A percentile compares a stretch with the other conserved stretches of the same genome.
phyloP scores from a whole-genome alignment of 441 rosid species.

The Euphorbia corollata region DNA sequence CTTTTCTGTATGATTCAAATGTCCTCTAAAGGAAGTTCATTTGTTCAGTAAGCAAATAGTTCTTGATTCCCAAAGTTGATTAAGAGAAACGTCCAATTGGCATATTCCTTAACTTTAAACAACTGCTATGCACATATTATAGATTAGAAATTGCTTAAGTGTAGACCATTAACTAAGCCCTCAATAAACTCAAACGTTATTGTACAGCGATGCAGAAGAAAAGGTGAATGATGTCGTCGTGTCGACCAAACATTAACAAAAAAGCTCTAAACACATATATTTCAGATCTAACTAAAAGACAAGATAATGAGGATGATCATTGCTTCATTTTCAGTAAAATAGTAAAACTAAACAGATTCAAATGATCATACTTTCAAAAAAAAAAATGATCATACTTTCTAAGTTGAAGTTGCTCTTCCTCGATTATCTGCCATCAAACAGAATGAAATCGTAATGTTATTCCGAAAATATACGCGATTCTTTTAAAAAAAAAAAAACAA shows the following conservation, averaged over 20 bases:
- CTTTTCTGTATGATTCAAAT: background rate
- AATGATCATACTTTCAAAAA: too few relatives aligned
- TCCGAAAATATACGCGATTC: background rate
- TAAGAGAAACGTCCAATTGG: background rate
- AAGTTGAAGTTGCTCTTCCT: slow-evolving; percentile 76
- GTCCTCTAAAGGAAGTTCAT: background rate
- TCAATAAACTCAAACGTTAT: background rate
- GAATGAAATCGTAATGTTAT: slow-evolving; percentile 1
- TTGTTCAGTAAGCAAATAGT: background rate
- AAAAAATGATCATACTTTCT: slow-evolving; percentile 63
- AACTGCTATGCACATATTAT: background rate
- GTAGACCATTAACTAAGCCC: background rate
- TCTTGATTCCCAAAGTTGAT: background rate
- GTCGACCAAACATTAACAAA: background rate
- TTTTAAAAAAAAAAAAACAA: background rate
- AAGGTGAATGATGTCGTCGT: background rate
- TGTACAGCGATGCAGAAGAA: background rate
- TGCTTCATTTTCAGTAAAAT: too few relatives aligned
- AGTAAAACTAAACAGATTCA: too few relatives aligned
- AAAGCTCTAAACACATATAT: background rate
- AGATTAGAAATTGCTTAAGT: background rate
- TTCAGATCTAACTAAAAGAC: background rate
- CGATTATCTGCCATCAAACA: slow-evolving; percentile 54
- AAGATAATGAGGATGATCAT: background rate
- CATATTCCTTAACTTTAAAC: background rate